Evolutionary conservation across 768 basidiomycete genomes (phyloP).

Genomic region (Trametes villosa): DNA sequence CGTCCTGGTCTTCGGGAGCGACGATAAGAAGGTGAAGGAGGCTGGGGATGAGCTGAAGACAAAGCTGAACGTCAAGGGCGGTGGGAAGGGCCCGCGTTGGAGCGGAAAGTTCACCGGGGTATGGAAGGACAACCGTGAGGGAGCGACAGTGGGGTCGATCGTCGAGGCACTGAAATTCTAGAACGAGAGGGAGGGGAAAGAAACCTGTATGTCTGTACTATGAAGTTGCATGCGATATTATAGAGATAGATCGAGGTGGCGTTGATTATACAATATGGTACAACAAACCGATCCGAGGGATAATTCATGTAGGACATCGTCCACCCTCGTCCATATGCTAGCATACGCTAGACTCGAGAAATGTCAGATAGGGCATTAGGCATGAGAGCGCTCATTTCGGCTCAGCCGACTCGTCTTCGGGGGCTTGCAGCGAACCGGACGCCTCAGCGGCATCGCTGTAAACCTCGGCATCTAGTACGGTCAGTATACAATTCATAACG

Average conservation of each 20-base stretch:
- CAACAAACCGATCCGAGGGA: slow-evolving; percentile 5
- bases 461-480: slow-evolving; percentile 7
- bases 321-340: not conserved
- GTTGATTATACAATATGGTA: slow-evolving; percentile 22
- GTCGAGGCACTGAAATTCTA: slow-evolving; percentile 29
- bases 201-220: not conserved
- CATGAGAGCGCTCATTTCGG: not conserved
- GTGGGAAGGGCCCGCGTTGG: slow-evolving; percentile 77
- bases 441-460: slow-evolving; percentile 14
- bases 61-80: slow-evolving; percentile 70
- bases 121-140: slow-evolving; percentile 58
- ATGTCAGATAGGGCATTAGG: not conserved
- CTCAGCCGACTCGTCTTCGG: not conserved
- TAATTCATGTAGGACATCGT: not conserved
- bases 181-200: not conserved
- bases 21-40: slow-evolving; percentile 62
- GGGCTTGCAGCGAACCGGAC: slow-evolving; percentile 10
- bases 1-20: slow-evolving; percentile 63
- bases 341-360: not conserved
- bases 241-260: slow-evolving; percentile 3
- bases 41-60: slow-evolving; percentile 60
- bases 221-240: too few species aligned
- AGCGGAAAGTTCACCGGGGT: slow-evolving; percentile 74
- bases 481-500: not conserved
- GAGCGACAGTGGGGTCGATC: slow-evolving; percentile 42